Percentiles rank a stretch among this genome's conserved stretches.
Evolutionary conservation across 345 rosid species (phyloP).

Genomic region (Populus davidiana): DNA sequence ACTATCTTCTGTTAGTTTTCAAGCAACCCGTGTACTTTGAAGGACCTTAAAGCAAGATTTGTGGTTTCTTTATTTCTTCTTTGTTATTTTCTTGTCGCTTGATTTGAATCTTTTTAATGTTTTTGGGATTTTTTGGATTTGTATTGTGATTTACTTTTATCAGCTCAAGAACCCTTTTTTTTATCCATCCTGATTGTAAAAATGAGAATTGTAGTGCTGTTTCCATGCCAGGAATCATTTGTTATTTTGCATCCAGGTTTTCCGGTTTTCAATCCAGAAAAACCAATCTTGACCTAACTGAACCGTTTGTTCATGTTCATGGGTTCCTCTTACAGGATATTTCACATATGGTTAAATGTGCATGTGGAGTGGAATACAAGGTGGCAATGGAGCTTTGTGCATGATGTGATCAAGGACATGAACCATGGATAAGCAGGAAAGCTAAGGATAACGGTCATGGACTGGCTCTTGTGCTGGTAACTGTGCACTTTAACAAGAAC

Average conservation of each 20-base stretch:
- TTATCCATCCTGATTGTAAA: too few relatives aligned
- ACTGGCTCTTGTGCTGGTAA: conserved; percentile 9
- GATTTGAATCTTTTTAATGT: too few relatives aligned
- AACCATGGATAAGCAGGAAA: neutral
- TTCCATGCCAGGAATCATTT: too few relatives aligned
- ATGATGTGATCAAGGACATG: conserved; percentile 4
- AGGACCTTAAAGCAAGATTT: neutral
- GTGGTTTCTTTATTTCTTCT: too few relatives aligned
- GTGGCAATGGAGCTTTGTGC: conserved; percentile 24
- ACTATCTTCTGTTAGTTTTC: too few relatives aligned
- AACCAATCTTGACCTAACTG: neutral
- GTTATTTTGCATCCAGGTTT: neutral
- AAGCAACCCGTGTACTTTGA: too few relatives aligned
- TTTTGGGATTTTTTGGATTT: too few relatives aligned
- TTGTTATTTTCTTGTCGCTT: too few relatives aligned
- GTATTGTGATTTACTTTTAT: too few relatives aligned
- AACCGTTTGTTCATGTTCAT: neutral
- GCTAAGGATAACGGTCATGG: neutral
- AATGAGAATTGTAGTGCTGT: too few relatives aligned
- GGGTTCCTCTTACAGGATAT: conserved; percentile 42
- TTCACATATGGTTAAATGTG: conserved; percentile 49
- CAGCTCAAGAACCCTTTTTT: too few relatives aligned
- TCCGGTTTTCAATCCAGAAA: neutral
- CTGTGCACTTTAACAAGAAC: neutral
- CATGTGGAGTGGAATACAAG: conserved; percentile 55